A percentile compares a stretch with the other conserved stretches of the same genome.
These are phyloP conservation scores for Dendrocalamus sinicus DNA, from an alignment of 176 grass and related monocot species.

Conservation along the genomic window DNA sequence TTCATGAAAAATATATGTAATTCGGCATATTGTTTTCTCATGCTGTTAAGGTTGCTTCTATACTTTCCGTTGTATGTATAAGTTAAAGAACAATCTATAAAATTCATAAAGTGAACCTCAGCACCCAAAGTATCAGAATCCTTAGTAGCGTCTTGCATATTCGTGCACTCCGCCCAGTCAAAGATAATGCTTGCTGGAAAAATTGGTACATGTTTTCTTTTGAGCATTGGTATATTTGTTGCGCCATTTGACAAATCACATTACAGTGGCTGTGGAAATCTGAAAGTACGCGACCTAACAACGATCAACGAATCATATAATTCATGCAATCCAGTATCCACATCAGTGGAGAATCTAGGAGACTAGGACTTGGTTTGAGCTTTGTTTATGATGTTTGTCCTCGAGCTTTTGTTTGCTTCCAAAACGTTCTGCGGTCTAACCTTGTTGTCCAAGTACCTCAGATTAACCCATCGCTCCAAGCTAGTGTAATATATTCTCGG, in stretches of 20 bases:
- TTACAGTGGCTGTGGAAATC: background rate
- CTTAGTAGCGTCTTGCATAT: background rate
- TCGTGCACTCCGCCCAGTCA: background rate
- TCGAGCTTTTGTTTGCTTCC: constrained; percentile 28
- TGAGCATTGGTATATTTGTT: background rate
- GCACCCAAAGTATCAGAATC: background rate
- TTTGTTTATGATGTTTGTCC: constrained; percentile 27
- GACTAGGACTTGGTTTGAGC: background rate
- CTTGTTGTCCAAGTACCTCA: constrained; percentile 1
- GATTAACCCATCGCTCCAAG: background rate
- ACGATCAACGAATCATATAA: background rate
- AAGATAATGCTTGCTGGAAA: background rate
- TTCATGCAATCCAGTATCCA: background rate
- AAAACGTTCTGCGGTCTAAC: background rate
- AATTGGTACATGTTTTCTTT: background rate
- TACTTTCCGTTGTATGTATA: background rate
- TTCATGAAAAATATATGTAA: background rate
- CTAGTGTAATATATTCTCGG: constrained; percentile 21
- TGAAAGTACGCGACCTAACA: background rate
- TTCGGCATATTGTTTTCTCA: background rate
- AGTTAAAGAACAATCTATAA: background rate
- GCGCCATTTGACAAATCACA: constrained; percentile 2
- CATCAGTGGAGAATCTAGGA: background rate
- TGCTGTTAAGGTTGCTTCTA: background rate
- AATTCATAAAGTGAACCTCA: background rate